Base-by-base conservation (phyloP, 345 rosid species). In the Citrus sp. region DNA sequence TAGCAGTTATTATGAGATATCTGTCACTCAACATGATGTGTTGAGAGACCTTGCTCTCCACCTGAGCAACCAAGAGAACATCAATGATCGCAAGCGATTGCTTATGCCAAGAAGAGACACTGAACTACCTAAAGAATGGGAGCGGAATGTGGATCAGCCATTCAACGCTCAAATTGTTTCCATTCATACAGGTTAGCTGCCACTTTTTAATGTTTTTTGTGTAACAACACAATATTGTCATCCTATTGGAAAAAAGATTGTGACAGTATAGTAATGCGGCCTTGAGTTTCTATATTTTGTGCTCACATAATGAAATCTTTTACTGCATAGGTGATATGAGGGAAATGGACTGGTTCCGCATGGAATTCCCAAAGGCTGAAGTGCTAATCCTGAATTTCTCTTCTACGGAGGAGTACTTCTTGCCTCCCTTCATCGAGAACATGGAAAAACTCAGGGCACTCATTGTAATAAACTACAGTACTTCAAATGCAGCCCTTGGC, bases 341-440 rank as follows among this genome's bases (percentile, higher is more conserved):
- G 54, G 97, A 90, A 71, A 91, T 89, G 97, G 92, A 89, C n/a
- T 94, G 98, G 99, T 86, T 81, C 24, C 83, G 77, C 58, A 84
- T 94, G 90, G 89, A 92, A 32, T 90, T 96, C 77, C 99, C 98
- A 7, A 88, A 91, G 82, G 93, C 98, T 42, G 95, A 96, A 86
- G 92, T 91, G 63, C 97, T 94, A 34, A 79, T 96, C 64, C 77
- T 96, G 58, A 91, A 94, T 82, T 92, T 94, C 81, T 78, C 90
- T 30, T 84, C 94, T 0, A 79, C 83, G 49, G 85, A 87, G 74
- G 85, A 88, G 74, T 96, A 88, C 77, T 85, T 89, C 80, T 66
- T 96, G 77, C 99, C 99, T 40, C 96, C 96, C 25, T 96, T 96
- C 73, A 84, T 92, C 1, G 84, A 76, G 27, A 67, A 88, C 78